phyloP scores from a whole-genome alignment of 805 yeast genomes.

The Saturnispora sanitii region DNA sequence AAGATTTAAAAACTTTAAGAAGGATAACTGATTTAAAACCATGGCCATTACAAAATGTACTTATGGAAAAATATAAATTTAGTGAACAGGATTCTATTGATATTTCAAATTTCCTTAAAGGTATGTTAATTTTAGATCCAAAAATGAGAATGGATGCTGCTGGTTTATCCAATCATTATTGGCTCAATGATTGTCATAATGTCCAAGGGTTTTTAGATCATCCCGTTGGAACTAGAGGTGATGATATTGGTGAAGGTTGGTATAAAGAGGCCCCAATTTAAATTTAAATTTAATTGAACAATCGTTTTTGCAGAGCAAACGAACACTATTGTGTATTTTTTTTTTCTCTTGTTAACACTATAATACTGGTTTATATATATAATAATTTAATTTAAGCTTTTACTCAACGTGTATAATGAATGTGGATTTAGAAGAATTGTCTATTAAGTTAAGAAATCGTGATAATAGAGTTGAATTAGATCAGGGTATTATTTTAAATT shows the following conservation, averaged over 20 bases:
- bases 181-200: conserved; percentile 64
- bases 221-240: conserved; percentile 70
- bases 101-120: conserved; percentile 66
- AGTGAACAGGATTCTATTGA: conserved; percentile 57
- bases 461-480: conserved; percentile 3
- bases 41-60: conserved; percentile 79
- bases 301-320: too few species aligned
- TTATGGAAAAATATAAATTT: conserved; percentile 78
- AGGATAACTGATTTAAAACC: conserved; percentile 75
- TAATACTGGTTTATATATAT: neutral
- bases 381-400: neutral
- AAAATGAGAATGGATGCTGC: conserved; percentile 88
- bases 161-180: conserved; percentile 80
- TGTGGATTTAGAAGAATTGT: conserved; percentile 4
- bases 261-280: conserved; percentile 56
- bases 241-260: conserved; percentile 85
- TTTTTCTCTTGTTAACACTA: too few species aligned
- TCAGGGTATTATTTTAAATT: neutral
- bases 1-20: conserved; percentile 39
- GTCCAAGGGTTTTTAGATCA: conserved; percentile 76
- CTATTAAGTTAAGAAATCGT: conserved; percentile 5
- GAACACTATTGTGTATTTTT: too few species aligned
- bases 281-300: too few species aligned
- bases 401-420: neutral
- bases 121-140: conserved; percentile 79